Conservation (phyloP, 2,329 filamentous ascomycete species). For the Ascochyta lentis region DNA sequence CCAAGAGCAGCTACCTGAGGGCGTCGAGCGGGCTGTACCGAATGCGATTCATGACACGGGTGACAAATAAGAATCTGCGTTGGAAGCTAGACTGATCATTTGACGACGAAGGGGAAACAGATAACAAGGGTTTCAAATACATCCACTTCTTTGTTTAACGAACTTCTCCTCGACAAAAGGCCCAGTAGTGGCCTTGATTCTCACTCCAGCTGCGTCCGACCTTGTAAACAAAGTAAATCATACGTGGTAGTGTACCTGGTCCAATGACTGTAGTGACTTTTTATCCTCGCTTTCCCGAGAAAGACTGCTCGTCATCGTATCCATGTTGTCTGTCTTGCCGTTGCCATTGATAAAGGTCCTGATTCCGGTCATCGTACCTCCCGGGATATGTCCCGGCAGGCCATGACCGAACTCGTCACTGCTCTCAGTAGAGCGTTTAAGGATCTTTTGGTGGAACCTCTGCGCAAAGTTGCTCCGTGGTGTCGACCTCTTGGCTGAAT, state of each 20-base stretch:
- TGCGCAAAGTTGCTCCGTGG: not conserved
- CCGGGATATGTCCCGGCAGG: not conserved
- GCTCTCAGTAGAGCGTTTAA: not conserved
- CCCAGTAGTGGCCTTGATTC: no score
- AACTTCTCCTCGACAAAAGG: no score
- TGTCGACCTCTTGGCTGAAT: not conserved
- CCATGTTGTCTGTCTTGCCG: not conserved
- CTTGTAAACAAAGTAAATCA: no score
- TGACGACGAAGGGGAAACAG: not conserved
- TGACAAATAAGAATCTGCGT: not conserved
- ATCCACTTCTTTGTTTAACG: not conserved
- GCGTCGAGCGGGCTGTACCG: constrained; percentile 52
- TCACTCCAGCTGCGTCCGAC: not conserved
- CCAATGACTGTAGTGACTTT: no score
- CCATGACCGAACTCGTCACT: not conserved
- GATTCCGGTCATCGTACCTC: not conserved
- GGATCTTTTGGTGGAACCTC: not conserved
- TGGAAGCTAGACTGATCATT: no score
- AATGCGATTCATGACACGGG: constrained; percentile 53
- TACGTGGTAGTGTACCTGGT: no score
- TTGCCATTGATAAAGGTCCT: not conserved
- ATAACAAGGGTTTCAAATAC: not conserved
- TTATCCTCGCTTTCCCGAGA: no score
- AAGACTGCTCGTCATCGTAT: no score
- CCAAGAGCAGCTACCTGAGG: constrained; percentile 54